Evolutionary conservation across 1,284 basidiomycete genomes (phyloP).

Genomic region (Malassezia japonica): DNA sequence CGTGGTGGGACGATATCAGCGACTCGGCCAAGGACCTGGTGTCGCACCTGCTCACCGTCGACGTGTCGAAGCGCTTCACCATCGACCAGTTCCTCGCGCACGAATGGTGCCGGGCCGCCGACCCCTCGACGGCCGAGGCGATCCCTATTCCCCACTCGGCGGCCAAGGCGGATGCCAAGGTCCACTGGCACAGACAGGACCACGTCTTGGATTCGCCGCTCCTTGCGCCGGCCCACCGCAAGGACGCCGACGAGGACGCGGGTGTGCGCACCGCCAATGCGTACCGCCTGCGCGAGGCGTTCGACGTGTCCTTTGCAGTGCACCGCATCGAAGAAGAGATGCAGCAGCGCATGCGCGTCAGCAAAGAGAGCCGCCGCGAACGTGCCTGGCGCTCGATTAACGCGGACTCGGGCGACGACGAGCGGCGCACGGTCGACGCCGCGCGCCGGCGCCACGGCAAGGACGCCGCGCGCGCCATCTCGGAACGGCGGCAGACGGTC

Average conservation of each 20-base stretch:
- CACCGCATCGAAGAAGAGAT: constrained; percentile 98
- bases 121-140: neutral
- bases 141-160: neutral
- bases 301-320: constrained; percentile 97
- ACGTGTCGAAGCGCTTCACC: constrained; percentile 86
- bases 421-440: constrained; percentile 34
- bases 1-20: constrained; percentile 99
- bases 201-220: constrained; percentile 71
- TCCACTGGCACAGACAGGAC: neutral
- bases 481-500: constrained; percentile 28
- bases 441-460: constrained; percentile 42
- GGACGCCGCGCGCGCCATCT: constrained; percentile 40
- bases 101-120: constrained; percentile 65
- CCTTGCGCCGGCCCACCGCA: constrained; percentile 61
- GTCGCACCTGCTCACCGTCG: constrained; percentile 85
- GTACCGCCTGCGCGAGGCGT: constrained; percentile 77
- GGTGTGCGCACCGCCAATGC: neutral
- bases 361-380: constrained; percentile 19
- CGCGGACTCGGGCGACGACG: constrained; percentile 53
- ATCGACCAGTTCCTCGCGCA: constrained; percentile 96
- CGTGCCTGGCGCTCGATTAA: constrained; percentile 66
- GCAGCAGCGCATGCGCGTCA: constrained; percentile 51
- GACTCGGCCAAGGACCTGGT: constrained; percentile 86
- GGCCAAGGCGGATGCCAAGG: neutral
- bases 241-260: constrained; percentile 50